Percentiles rank a stretch among this genome's conserved stretches.
These are phyloP conservation scores for Oropetium thomaeum DNA, from an alignment of 176 grass and related monocot genomes.

Conservation along the genomic window DNA sequence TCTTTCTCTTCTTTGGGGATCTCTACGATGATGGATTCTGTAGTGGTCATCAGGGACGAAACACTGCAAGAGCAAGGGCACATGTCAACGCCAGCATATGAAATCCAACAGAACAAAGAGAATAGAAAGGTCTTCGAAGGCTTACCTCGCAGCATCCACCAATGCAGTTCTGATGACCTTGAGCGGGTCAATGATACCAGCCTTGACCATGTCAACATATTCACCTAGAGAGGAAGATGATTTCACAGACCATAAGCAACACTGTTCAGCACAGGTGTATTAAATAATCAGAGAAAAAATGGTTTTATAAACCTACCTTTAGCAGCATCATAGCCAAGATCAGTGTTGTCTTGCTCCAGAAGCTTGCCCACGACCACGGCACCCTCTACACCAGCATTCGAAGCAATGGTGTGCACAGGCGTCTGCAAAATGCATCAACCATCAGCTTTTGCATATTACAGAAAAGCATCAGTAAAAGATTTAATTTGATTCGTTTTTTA, in stretches of 20 bases:
- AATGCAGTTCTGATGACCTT: constrained; percentile 99
- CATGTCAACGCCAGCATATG: not conserved
- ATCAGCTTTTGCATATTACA: not conserved
- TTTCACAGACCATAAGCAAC: not conserved
- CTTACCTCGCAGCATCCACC: constrained; percentile 95
- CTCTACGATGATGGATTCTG: constrained; percentile 88
- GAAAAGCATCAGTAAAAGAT: not conserved
- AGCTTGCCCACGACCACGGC: constrained; percentile 96
- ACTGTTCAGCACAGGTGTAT: not conserved
- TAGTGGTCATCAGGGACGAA: constrained; percentile 94
- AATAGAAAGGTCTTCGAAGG: not conserved
- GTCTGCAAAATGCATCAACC: constrained; percentile 44
- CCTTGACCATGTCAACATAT: constrained; percentile 97
- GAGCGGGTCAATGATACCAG: constrained; percentile 92
- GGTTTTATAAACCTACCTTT: constrained; percentile 47
- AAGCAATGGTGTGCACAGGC: constrained; percentile 87
- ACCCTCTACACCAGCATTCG: constrained; percentile 94
- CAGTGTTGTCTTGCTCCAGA: constrained; percentile 83
- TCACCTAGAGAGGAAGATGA: constrained; percentile 45
- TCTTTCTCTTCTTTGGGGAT: constrained; percentile 81
- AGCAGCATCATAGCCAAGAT: constrained; percentile 96
- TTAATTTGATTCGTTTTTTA: not conserved
- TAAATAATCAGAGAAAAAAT: not conserved
- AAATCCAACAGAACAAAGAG: not conserved
- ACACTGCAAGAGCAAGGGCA: constrained; percentile 45